These are phyloP conservation scores for Colletotrichum liaoningense DNA, from an alignment of 2,329 filamentous ascomycete genomes.

Conservation along the genomic window DNA sequence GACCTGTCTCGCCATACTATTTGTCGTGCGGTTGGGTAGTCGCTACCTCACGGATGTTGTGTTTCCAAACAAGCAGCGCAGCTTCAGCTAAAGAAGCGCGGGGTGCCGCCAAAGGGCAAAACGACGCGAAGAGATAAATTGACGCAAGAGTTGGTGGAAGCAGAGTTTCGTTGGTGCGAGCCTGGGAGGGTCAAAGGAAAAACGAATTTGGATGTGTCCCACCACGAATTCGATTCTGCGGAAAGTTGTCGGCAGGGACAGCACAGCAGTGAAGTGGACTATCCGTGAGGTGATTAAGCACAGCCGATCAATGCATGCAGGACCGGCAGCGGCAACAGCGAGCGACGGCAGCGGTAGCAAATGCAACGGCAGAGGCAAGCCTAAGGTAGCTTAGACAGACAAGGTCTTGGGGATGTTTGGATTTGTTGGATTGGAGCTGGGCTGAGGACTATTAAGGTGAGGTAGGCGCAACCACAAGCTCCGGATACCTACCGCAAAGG, in stretches of 20 bases:
- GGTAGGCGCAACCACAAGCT: neutral
- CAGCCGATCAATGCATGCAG: neutral
- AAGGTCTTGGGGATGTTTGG: neutral
- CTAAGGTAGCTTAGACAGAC: neutral
- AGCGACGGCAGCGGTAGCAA: neutral
- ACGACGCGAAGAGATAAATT: neutral
- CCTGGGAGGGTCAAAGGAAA: neutral
- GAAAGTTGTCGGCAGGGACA: neutral
- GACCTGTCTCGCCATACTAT: conserved; percentile 26
- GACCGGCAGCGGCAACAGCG: neutral
- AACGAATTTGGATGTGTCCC: neutral
- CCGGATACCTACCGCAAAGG: neutral
- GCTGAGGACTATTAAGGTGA: conserved; percentile 28
- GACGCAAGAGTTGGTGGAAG: neutral
- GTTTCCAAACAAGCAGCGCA: neutral
- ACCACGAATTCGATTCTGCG: neutral
- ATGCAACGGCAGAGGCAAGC: neutral
- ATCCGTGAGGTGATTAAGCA: neutral
- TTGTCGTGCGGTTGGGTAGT: neutral
- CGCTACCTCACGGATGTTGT: neutral
- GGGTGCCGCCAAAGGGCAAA: neutral
- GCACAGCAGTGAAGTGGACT: neutral
- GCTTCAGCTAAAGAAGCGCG: neutral
- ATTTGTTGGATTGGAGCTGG: neutral
- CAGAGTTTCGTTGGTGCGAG: neutral